Percentiles rank a stretch among this genome's conserved stretches.
Evolutionary conservation across 495 filamentous ascomycete genomes (phyloP).

Genomic region (Neurospora hispaniola): DNA sequence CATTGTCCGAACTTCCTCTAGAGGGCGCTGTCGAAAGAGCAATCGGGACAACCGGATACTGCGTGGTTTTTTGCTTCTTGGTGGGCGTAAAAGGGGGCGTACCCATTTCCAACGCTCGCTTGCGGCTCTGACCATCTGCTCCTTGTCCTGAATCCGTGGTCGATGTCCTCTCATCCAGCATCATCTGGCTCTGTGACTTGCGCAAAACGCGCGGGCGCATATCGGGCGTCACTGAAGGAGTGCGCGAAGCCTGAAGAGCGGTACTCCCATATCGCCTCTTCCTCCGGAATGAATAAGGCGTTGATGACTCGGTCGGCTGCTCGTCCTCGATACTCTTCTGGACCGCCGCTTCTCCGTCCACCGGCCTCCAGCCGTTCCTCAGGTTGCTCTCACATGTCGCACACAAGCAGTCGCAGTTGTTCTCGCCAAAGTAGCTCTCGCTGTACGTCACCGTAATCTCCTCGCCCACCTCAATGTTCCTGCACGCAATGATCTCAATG

Average conservation of each 20-base stretch:
- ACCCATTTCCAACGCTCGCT: slow-evolving; percentile 10
- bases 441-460: slow-evolving; percentile 95
- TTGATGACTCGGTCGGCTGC: background rate
- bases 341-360: slow-evolving; percentile 23
- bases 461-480: slow-evolving; percentile 75
- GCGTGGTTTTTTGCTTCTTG: slow-evolving; percentile 30
- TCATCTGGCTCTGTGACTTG: slow-evolving; percentile 21
- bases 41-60: slow-evolving; percentile 22
- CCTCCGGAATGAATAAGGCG: slow-evolving; percentile 31
- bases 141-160: slow-evolving; percentile 4
- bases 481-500: slow-evolving; percentile 73
- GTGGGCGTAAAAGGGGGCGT: slow-evolving; percentile 36
- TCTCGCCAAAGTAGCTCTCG: slow-evolving; percentile 88
- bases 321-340: slow-evolving; percentile 38
- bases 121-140: background rate
- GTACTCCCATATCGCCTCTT: slow-evolving; percentile 32
- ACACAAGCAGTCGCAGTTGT: slow-evolving; percentile 94
- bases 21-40: slow-evolving; percentile 13
- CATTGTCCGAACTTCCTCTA: slow-evolving; percentile 15
- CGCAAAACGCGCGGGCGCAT: slow-evolving; percentile 35
- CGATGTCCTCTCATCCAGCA: slow-evolving; percentile 20
- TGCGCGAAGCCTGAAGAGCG: slow-evolving; percentile 26
- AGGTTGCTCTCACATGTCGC: slow-evolving; percentile 67
- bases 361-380: slow-evolving; percentile 69
- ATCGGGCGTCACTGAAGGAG: slow-evolving; percentile 37